phyloP scores from a whole-genome alignment of 805 yeast genomes.

The Brettanomyces sp. region DNA sequence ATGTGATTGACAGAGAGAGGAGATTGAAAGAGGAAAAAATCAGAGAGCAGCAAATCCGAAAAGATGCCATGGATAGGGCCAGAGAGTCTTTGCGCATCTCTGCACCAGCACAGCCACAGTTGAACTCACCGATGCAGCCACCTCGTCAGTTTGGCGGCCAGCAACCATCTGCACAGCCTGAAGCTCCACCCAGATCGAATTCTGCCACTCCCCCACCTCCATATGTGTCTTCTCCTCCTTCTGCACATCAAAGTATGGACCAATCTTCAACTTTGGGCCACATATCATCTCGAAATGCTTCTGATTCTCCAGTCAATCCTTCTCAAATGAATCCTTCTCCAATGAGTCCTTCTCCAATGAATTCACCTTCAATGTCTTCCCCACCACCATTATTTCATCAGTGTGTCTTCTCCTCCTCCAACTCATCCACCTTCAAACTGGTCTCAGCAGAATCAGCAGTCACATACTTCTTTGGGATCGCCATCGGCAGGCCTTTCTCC shows the following conservation, averaged over 20 bases:
- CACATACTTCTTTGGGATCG: constrained; percentile 2
- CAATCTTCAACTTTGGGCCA: too few relatives aligned
- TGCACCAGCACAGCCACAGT: neutral
- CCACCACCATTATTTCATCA: constrained; percentile 5
- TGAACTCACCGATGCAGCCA: neutral
- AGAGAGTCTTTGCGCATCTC: constrained; percentile 2
- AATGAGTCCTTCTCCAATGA: neutral
- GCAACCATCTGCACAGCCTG: neutral
- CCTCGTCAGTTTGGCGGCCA: neutral
- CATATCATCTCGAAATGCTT: too few relatives aligned
- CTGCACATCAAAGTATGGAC: too few relatives aligned
- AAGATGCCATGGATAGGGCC: constrained; percentile 21
- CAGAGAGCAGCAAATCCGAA: constrained; percentile 19
- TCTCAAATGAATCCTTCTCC: too few relatives aligned
- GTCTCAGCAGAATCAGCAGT: neutral
- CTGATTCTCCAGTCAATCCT: too few relatives aligned
- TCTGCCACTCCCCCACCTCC: constrained; percentile 1
- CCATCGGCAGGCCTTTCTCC: constrained; percentile 2
- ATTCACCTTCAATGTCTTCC: constrained; percentile 5
- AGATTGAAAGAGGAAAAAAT: constrained; percentile 15
- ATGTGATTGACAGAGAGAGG: constrained; percentile 16
- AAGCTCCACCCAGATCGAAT: neutral
- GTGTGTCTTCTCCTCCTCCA: constrained; percentile 15
- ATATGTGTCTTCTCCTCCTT: too few relatives aligned
- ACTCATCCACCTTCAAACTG: constrained; percentile 21